Conservation (phyloP, 2,329 filamentous ascomycete species). For the Botrytis elliptica region DNA sequence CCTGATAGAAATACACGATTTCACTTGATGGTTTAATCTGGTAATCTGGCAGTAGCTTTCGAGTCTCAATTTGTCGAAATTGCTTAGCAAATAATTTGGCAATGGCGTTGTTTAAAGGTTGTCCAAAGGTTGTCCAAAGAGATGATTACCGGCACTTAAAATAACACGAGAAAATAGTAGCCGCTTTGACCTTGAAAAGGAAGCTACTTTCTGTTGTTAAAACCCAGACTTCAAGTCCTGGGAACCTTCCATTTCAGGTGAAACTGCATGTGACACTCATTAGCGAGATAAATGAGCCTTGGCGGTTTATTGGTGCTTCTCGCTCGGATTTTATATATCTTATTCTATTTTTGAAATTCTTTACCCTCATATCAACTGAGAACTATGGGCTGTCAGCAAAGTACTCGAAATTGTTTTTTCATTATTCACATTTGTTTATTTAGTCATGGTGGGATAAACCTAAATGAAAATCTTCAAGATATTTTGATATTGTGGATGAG, state of each 20-base stretch:
- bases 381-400: neutral
- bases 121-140: no score
- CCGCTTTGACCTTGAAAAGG: neutral
- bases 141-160: neutral
- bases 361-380: neutral
- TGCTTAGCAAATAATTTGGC: neutral
- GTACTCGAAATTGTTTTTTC: neutral
- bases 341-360: neutral
- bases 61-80: neutral
- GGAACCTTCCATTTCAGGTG: neutral
- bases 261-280: neutral
- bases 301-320: neutral
- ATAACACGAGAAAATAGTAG: neutral
- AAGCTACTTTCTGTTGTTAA: neutral
- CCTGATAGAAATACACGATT: neutral
- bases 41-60: neutral
- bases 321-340: neutral
- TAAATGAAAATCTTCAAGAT: rapidly evolving
- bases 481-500: neutral
- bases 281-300: neutral
- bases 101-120: neutral
- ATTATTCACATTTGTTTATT: neutral
- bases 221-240: neutral
- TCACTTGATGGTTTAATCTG: neutral
- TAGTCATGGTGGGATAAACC: rapidly evolving